Evolutionary conservation across 73 alveolate species (phyloP).

Genomic region (Paramecium octaurelia): DNA sequence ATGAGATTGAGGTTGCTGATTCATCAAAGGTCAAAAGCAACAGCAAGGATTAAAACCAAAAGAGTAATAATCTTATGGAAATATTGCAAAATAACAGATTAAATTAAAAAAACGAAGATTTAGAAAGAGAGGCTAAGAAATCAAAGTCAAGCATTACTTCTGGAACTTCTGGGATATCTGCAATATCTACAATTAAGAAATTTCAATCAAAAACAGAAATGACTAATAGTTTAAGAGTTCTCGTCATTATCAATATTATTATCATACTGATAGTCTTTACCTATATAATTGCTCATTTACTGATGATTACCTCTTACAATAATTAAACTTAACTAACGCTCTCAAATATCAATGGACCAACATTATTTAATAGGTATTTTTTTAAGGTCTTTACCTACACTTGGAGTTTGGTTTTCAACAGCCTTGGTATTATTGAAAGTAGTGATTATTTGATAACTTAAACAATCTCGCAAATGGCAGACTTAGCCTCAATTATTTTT

Average conservation of each 20-base stretch:
- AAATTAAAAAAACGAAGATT: not conserved
- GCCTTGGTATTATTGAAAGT: not conserved
- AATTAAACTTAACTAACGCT: not conserved
- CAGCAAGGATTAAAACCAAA: not conserved
- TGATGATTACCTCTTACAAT: not conserved
- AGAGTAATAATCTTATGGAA: not conserved
- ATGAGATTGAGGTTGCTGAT: not conserved
- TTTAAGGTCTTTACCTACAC: not conserved
- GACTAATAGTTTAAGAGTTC: not conserved
- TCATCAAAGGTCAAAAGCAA: not conserved
- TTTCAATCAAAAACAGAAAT: not conserved
- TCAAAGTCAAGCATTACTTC: not conserved
- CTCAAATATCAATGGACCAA: not conserved
- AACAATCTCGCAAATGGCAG: not conserved
- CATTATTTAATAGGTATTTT: not conserved
- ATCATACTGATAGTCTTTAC: not conserved
- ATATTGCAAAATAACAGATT: not conserved
- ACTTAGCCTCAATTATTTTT: not conserved
- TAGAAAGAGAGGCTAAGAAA: not conserved
- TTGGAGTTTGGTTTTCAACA: not conserved
- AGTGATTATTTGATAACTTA: not conserved
- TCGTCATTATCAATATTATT: not conserved
- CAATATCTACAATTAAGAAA: not conserved
- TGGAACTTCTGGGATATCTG: constrained; percentile 43
- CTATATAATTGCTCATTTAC: not conserved